These are phyloP conservation scores for Nitzschia palea DNA, from an alignment of 108 stramenopile genomes.

Conservation along the genomic window DNA sequence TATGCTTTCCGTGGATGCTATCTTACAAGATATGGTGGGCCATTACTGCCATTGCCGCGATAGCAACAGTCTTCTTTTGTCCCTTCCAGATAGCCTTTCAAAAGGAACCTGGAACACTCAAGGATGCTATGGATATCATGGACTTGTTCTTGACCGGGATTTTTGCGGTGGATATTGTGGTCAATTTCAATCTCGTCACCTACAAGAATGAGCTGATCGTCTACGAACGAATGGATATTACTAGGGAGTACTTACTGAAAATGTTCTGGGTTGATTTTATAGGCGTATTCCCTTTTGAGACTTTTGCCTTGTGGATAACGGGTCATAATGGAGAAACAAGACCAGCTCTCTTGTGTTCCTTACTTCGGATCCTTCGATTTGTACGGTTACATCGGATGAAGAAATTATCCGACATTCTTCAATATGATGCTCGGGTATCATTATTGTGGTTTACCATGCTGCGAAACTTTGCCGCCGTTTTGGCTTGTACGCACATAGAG, in stretches of 20 bases:
- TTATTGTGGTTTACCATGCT: conserved; percentile 48
- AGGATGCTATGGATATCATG: conserved; percentile 27
- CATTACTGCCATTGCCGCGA: conserved; percentile 44
- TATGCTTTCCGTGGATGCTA: conserved; percentile 27
- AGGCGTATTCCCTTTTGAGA: conserved; percentile 64
- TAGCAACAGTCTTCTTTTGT: conserved; percentile 52
- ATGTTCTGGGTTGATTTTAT: conserved; percentile 65
- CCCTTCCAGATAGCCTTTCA: conserved; percentile 52
- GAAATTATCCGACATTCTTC: conserved; percentile 40
- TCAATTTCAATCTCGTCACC: conserved; percentile 59
- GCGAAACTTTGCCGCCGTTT: conserved; percentile 47
- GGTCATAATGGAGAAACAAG: conserved; percentile 27
- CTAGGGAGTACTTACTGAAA: conserved; percentile 30
- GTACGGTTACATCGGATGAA: conserved; percentile 54
- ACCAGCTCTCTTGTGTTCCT: conserved; percentile 20
- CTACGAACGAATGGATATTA: conserved; percentile 32
- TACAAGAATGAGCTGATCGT: conserved; percentile 39
- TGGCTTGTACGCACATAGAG: conserved; percentile 49
- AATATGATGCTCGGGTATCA: conserved; percentile 51
- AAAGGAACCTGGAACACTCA: conserved; percentile 28
- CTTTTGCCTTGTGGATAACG: conserved; percentile 25
- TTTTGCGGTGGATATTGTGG: conserved; percentile 51
- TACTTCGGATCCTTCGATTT: conserved; percentile 45
- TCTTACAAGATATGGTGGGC: conserved; percentile 56
- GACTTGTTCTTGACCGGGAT: conserved; percentile 34